Percentiles rank a stretch among this genome's conserved stretches.
Evolutionary conservation across 306 rosid genomes (phyloP).

Genomic region (Chamaecrista fasciculata): DNA sequence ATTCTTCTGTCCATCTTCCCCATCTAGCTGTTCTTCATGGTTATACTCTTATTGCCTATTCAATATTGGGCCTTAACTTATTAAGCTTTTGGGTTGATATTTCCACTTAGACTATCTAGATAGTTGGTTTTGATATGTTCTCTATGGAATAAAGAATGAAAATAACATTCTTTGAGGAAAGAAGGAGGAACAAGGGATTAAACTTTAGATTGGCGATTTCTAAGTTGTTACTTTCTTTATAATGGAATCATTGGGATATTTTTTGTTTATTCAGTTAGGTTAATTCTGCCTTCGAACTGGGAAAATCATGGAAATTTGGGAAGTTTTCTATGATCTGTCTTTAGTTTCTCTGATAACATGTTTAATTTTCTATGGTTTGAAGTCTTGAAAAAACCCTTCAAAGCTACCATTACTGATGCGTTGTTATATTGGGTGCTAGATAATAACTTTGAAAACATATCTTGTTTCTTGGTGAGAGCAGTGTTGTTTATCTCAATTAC

Average conservation of each 20-base stretch:
- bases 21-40: neutral
- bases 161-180: neutral
- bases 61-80: neutral
- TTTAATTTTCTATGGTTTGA: neutral
- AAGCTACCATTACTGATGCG: neutral
- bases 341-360: neutral
- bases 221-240: neutral
- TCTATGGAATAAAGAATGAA: neutral
- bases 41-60: no score
- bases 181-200: neutral
- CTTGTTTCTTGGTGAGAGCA: neutral
- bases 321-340: neutral
- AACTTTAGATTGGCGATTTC: neutral
- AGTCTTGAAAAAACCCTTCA: neutral
- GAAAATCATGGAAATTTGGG: neutral
- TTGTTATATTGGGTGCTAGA: neutral
- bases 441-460: neutral
- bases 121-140: neutral
- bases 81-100: neutral
- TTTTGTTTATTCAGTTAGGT: neutral
- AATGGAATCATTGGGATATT: no score
- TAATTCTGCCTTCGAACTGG: neutral
- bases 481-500: conserved; percentile 1
- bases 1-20: neutral
- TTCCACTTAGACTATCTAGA: neutral